Percentiles rank a stretch among this genome's conserved stretches.
These are phyloP conservation scores for Penicillium expansum DNA, from an alignment of 2,329 filamentous ascomycete species.

Conservation along the genomic window DNA sequence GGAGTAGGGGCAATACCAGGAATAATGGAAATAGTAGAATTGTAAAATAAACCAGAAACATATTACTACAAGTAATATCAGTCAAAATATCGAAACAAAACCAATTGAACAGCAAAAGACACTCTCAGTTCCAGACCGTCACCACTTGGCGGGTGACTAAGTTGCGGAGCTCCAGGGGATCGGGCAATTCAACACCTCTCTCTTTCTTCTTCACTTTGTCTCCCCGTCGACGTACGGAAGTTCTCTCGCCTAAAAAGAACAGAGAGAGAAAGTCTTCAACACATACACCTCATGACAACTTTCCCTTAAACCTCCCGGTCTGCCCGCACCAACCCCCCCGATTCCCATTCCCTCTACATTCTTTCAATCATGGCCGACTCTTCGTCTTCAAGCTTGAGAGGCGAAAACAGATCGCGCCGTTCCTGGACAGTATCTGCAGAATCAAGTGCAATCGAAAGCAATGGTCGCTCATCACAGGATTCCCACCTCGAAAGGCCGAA, in stretches of 20 bases:
- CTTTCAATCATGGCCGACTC: slow-evolving; percentile 35
- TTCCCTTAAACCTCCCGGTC: background rate
- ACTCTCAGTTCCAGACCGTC: background rate
- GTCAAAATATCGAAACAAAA: background rate
- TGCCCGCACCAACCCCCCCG: background rate
- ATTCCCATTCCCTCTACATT: background rate
- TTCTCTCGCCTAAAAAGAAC: background rate
- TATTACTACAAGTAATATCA: background rate
- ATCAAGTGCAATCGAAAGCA: slow-evolving; percentile 33
- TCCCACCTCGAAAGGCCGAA: slow-evolving; percentile 40
- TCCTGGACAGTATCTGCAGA: slow-evolving; percentile 39
- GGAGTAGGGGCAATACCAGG: background rate
- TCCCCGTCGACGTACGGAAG: background rate
- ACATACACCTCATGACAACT: background rate
- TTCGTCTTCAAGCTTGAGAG: slow-evolving; percentile 36
- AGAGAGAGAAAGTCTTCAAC: background rate
- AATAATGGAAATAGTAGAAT: background rate
- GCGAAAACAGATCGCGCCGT: slow-evolving; percentile 36
- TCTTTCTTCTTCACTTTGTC: background rate
- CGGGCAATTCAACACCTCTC: background rate
- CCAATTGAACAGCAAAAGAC: background rate
- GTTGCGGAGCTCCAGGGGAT: slow-evolving; percentile 8
- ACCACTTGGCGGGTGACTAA: slow-evolving; percentile 9
- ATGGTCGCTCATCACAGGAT: slow-evolving; percentile 39
- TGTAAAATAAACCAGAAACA: background rate